Base-by-base conservation (phyloP, 148 eudicot genomes). In the Cornus controversa region DNA sequence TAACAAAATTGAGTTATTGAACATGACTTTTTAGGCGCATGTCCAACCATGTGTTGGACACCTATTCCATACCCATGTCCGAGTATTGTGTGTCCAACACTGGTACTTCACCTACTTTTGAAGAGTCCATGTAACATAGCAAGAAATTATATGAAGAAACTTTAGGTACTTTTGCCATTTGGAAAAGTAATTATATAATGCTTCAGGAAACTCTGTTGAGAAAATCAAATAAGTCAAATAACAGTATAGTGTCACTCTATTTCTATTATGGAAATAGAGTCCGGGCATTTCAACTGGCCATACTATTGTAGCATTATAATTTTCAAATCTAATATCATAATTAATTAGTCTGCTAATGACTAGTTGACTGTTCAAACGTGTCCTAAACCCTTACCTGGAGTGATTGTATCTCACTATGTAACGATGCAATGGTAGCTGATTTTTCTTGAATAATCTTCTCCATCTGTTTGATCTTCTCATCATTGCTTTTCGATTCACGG, bases 381-480 rank as follows among this genome's bases (percentile, higher is more conserved):
- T 27, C 63, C 54, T 4, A 62, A 63, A 45, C 18, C 18, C 71
- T 64, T 24, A 80, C 94, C 92, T 89, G 86, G 29, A 76, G 83
- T 34, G 73, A 54, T 42, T 84, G 86, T 63, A 91, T 71, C 47
- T 86, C 80, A 28, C 83, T 84, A 75, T 86, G 85, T 84, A 89
- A 70, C 13, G 81, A 72, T 58, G 84, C 81, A 75, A 89, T 85
- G 72, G 27, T 75, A 47, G 70, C 75, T 27, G 90, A 83, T 74
- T 89, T 91, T 82, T 87, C 91, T 64, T 84, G 82, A 75, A 91
- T 74, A 40, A 63, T 73, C 25, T 36, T 83, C 80, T 84, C 88
- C 83, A 87, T 76, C 74, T 86, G 82, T 24, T 80, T 72, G 10
- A 91, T 73, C 57, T 71, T 77, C 78, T 81, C 88, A 82, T 89